Evolutionary conservation across 2,329 filamentous ascomycete species (phyloP), one percentile per base, ranked within the genome.

Genomic region (Aureobasidium sp.): DNA sequence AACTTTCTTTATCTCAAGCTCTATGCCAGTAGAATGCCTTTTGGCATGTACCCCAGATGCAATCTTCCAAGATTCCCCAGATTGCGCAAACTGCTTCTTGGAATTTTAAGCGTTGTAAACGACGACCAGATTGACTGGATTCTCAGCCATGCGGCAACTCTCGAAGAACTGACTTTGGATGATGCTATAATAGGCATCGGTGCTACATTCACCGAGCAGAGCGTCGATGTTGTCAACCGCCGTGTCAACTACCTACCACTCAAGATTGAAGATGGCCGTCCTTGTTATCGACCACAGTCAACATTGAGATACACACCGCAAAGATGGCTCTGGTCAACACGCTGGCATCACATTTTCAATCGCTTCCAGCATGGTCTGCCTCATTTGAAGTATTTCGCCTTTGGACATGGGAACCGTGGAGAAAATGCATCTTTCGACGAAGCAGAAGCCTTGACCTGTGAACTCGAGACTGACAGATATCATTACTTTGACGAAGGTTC

Each of bases 101-200:
- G 76, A 0, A 75, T 74, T 1, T 76, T 74, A 16, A 69, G 72
- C 3, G 78, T 82, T 48, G 69, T 71, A 3, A 72, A 79, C 41
- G 72, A 79, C 21, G 76, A 74, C 70, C 78, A 81, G 55, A 65
- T 80, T 0, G 74, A 77, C 10, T 81, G 78, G 78, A 73, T 81
- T 5, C 61, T 75, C 0, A 72, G 71, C 0, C 69, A 80, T 3
- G 71, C 66, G 8, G 14, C 61, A 0, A 77, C 76, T 0, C 68
- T 81, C 0, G 64, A 73, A 8, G 71, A 76, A 37, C 64, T 81
- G 1, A 73, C 76, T 11, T 68, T 81, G 0, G 77, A 79, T 42
- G 69, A 77, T 57, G 81, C 77, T 53, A 68, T 32, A 0, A n/a
- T 54, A 21, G 37, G 5, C 3, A 10, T 54, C 9, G 50, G 34